Conservation (phyloP, 306 rosid species). For the Pterocarpus macrocarpus region DNA sequence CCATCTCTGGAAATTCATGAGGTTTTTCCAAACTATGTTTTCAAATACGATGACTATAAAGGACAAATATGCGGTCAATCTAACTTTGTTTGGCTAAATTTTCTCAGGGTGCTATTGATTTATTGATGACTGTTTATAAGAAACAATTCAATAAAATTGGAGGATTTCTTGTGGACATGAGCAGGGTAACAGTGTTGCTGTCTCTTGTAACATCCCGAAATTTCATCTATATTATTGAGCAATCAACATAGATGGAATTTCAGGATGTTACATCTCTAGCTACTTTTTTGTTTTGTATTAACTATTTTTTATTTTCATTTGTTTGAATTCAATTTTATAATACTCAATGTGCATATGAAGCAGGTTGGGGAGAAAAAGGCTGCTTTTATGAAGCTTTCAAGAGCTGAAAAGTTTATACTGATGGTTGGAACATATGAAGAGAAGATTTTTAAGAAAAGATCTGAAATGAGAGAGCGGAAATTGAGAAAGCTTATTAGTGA, state of each 20-base stretch:
- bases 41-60: background rate
- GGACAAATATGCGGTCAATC: no score
- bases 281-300: background rate
- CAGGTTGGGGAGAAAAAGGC: slow-evolving; percentile 49
- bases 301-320: background rate
- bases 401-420: slow-evolving; percentile 66
- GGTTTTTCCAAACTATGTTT: slow-evolving; percentile 27
- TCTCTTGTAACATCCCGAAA: no score
- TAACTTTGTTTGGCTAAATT: background rate
- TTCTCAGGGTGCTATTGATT: slow-evolving; percentile 58
- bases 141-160: slow-evolving; percentile 59
- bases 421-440: slow-evolving; percentile 62
- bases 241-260: no score
- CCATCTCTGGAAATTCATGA: slow-evolving; percentile 64
- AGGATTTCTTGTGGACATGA: slow-evolving; percentile 65
- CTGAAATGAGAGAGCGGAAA: slow-evolving; percentile 29
- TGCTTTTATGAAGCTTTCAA: slow-evolving; percentile 55
- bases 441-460: slow-evolving; percentile 57
- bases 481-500: slow-evolving; percentile 41
- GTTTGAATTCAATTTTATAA: background rate
- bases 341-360: background rate
- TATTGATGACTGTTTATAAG: slow-evolving; percentile 60
- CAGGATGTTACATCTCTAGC: background rate
- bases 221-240: no score
- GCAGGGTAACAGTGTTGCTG: slow-evolving; percentile 45